Conservation (phyloP, 2,329 filamentous ascomycete species). For the Lachnellula occidentalis region DNA sequence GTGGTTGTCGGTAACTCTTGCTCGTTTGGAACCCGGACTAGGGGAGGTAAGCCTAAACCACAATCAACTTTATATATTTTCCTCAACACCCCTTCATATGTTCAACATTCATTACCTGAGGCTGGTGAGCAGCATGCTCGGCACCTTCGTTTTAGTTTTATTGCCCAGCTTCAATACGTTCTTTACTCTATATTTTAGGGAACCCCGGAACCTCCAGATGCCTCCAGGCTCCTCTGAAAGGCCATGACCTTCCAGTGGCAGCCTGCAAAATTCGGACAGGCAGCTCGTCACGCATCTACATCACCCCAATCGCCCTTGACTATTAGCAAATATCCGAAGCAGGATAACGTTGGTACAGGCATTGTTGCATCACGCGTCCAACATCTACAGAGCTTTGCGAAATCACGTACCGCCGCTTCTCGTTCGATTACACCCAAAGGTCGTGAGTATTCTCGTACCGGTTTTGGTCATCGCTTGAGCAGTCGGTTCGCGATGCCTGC, state of each 20-base stretch:
- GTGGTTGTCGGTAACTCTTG: slow-evolving; percentile 6
- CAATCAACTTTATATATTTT: background rate
- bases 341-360: slow-evolving; percentile 28
- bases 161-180: background rate
- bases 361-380: slow-evolving; percentile 33
- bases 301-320: slow-evolving; percentile 3
- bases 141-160: slow-evolving; percentile 5
- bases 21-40: background rate
- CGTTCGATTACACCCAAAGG: slow-evolving; percentile 25
- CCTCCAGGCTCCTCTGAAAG: background rate
- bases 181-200: slow-evolving; percentile 4
- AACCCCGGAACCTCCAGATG: slow-evolving; percentile 1
- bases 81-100: background rate
- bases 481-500: slow-evolving; percentile 23
- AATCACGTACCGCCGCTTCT: slow-evolving; percentile 17
- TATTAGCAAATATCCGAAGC: slow-evolving; percentile 2
- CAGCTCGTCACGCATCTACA: slow-evolving; percentile 4
- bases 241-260: slow-evolving; percentile 23
- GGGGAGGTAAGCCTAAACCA: background rate
- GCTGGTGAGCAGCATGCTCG: background rate
- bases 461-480: slow-evolving; percentile 30
- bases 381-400: slow-evolving; percentile 29
- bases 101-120: background rate
- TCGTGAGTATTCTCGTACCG: slow-evolving; percentile 23
- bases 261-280: slow-evolving; percentile 6